Evolutionary conservation across 2,329 filamentous ascomycete genomes (phyloP), one percentile per base, ranked within the genome.

Genomic region (Dothistroma pini): DNA sequence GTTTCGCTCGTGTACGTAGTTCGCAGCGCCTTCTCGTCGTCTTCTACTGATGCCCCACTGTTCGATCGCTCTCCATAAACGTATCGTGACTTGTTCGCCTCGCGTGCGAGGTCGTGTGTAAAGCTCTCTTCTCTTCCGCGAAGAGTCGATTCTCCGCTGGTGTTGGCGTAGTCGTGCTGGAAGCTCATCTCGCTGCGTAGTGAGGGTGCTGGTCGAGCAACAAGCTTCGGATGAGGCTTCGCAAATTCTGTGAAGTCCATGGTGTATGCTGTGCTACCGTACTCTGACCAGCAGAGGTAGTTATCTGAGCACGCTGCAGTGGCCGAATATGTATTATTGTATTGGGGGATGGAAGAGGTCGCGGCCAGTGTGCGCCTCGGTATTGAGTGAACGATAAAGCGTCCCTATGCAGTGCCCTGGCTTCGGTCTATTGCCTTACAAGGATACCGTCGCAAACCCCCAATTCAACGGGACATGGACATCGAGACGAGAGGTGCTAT

Each of bases 1-100:
- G 53, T 56, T 16, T 60, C 53, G 58, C 14, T 34, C 14, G 51
- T 53, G 31, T 32, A 3, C 11, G 51, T 53, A 11, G 21, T 29
- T 21, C 51, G 51, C 29, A 53, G 31, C 2, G 10, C n/a, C 31
- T 53, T 53, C 51, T 53, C 51, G 31, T 53, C 51, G 16, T 53
- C 31, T 32, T 16, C 31, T 19, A 35, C 4, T 0, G 51, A 53
- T 11, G 51, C 19, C 5, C 31, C 51, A 35, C 51, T 53, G 21
- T 53, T 53, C 25, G 31, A 32, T n/a, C 51, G 51, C 31, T 53
- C 29, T 35, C 8, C n/a, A 35, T 21, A 21, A 2, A 32, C 51
- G 19, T 32, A 53, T 53, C n/a, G 29, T 53, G 25, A 21, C 51
- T 53, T 53, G 7, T 53, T 19, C 10, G 29, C 51, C 31, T 53